Percentiles rank a stretch among this genome's conserved stretches.
Conservation (phyloP, 73 alveolate genomes). For the Tetrahymena thermophila region DNA sequence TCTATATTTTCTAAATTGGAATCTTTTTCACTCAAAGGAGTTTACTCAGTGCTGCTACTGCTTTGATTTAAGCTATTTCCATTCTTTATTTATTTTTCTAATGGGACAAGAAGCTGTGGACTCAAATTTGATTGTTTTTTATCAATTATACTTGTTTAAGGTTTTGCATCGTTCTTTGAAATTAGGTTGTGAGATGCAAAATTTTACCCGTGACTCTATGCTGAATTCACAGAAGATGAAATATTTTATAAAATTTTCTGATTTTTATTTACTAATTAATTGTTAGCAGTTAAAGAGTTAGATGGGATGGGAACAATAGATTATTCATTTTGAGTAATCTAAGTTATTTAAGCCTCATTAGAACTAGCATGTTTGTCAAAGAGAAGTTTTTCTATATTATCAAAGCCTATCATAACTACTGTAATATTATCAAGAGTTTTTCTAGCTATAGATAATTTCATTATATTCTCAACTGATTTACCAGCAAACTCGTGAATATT, state of each 20-base stretch:
- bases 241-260: neutral
- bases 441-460: slow-evolving; percentile 82
- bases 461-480: slow-evolving; percentile 81
- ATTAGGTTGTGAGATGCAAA: neutral
- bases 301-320: neutral
- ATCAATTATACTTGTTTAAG: neutral
- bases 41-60: neutral
- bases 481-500: slow-evolving; percentile 82
- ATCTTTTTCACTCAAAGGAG: neutral
- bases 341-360: neutral
- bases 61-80: neutral
- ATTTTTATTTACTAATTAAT: neutral
- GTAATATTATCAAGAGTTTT: slow-evolving; percentile 95
- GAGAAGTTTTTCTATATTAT: slow-evolving; percentile 26
- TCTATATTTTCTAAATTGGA: neutral
- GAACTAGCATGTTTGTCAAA: neutral
- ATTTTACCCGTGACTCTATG: neutral
- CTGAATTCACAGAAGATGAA: neutral
- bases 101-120: neutral
- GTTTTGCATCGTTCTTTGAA: neutral
- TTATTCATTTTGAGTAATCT: neutral
- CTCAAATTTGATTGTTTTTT: neutral
- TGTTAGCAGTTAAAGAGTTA: neutral
- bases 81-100: neutral
- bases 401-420: slow-evolving; percentile 78